phyloP scores from a whole-genome alignment of 352 stramenopile species.

The Globisporangium nodosum region DNA sequence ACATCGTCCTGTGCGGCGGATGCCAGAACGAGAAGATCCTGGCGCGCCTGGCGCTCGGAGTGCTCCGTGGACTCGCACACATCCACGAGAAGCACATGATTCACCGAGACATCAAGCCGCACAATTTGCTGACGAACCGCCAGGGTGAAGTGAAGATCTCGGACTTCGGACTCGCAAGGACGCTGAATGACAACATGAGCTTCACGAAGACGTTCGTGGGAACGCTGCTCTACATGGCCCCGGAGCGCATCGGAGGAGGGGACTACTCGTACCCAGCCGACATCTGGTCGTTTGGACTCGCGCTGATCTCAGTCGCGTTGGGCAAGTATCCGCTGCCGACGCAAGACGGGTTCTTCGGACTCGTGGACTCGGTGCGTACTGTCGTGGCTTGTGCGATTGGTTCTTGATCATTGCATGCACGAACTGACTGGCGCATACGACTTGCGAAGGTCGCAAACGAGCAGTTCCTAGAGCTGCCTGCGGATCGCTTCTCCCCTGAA shows the following conservation, averaged over 20 bases:
- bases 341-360: constrained; percentile 84
- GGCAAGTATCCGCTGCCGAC: constrained; percentile 82
- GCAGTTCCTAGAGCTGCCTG: constrained; percentile 57
- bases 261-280: constrained; percentile 89
- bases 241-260: constrained; percentile 89
- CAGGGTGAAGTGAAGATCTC: constrained; percentile 87
- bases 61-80: constrained; percentile 77
- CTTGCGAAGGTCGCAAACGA: constrained; percentile 67
- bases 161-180: constrained; percentile 81
- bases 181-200: constrained; percentile 64
- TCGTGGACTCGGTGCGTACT: constrained; percentile 61
- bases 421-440: background rate
- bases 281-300: constrained; percentile 82
- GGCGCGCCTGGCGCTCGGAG: constrained; percentile 55
- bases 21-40: constrained; percentile 84
- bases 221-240: constrained; percentile 93
- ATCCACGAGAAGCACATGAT: constrained; percentile 88
- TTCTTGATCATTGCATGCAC: background rate
- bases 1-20: constrained; percentile 80
- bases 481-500: constrained; percentile 55
- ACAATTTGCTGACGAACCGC: constrained; percentile 87
- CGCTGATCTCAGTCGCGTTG: constrained; percentile 71
- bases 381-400: background rate
- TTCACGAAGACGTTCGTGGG: constrained; percentile 91
- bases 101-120: constrained; percentile 91